These are phyloP conservation scores for Holtermannia corniformis DNA, from an alignment of 768 basidiomycete species.

Conservation along the genomic window DNA sequence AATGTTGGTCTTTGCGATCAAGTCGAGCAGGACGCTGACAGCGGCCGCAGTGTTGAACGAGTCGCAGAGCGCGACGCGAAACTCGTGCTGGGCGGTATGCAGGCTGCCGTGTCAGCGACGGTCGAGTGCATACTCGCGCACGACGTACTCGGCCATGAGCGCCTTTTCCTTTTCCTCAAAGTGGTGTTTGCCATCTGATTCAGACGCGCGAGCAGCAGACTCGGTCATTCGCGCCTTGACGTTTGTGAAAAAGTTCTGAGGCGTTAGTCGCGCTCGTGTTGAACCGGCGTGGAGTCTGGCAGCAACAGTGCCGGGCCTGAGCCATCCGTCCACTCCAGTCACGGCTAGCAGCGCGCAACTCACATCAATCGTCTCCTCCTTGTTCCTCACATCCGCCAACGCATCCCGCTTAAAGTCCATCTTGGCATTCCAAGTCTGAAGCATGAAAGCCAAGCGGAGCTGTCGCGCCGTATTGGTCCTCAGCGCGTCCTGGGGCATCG, in stretches of 20 bases:
- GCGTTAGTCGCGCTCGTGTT: too few relatives aligned
- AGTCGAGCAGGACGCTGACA: constrained; percentile 61
- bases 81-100: constrained; percentile 60
- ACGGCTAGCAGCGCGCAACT: constrained; percentile 27
- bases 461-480: constrained; percentile 74
- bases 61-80: constrained; percentile 82
- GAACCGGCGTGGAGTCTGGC: neutral
- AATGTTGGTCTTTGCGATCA: constrained; percentile 75
- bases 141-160: constrained; percentile 54
- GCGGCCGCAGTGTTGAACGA: constrained; percentile 93
- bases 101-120: constrained; percentile 47
- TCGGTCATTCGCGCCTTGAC: constrained; percentile 71
- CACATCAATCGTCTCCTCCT: constrained; percentile 80
- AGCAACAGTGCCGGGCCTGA: neutral
- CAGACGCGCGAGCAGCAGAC: constrained; percentile 28
- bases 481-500: constrained; percentile 61
- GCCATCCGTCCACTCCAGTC: neutral
- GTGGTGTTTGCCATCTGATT: constrained; percentile 43
- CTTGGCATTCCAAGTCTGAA: constrained; percentile 82
- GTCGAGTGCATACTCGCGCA: neutral
- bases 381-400: constrained; percentile 71
- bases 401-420: constrained; percentile 87
- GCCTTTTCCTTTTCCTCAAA: constrained; percentile 54
- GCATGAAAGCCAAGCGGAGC: constrained; percentile 79
- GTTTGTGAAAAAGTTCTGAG: constrained; percentile 84